These are phyloP conservation scores for Porcisia hertigi DNA, from an alignment of 208 protist species.

Conservation along the genomic window DNA sequence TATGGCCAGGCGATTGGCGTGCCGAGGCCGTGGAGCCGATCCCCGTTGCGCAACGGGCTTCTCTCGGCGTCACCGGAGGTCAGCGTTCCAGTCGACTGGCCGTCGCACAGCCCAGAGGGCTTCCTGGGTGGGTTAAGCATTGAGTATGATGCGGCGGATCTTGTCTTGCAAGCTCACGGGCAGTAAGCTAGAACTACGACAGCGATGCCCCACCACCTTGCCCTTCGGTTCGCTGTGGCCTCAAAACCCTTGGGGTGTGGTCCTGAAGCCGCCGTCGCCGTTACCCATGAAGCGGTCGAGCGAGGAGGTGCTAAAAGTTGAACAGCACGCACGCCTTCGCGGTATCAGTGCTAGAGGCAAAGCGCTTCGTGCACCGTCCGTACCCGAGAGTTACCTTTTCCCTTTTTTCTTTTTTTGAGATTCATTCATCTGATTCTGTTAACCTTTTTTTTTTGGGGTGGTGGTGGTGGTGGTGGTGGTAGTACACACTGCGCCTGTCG, in stretches of 20 bases:
- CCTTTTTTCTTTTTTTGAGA: not conserved
- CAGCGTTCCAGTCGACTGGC: not conserved
- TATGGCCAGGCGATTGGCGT: not conserved
- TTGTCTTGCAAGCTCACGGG: constrained; percentile 29
- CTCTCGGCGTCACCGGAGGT: not conserved
- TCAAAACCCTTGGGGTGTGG: constrained; percentile 5
- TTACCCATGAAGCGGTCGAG: not conserved
- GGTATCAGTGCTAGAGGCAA: not conserved
- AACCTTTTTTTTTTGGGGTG: too few relatives aligned
- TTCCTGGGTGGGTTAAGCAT: constrained; percentile 17
- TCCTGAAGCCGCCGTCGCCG: not conserved
- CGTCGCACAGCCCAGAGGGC: not conserved
- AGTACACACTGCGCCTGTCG: too few relatives aligned
- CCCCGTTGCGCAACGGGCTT: not conserved
- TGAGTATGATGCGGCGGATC: not conserved
- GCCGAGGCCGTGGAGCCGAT: not conserved
- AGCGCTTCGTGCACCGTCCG: not conserved
- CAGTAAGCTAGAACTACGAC: constrained; percentile 13
- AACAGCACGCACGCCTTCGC: not conserved
- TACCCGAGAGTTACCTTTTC: not conserved
- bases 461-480: too few relatives aligned
- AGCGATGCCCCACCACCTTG: constrained; percentile 24
- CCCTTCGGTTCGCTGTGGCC: constrained; percentile 14
- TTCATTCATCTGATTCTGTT: not conserved
- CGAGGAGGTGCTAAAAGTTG: not conserved